A percentile compares a stretch with the other conserved stretches of the same genome.
These are phyloP conservation scores for Zygoascus tannicola DNA, from an alignment of 805 yeast species.

Conservation along the genomic window DNA sequence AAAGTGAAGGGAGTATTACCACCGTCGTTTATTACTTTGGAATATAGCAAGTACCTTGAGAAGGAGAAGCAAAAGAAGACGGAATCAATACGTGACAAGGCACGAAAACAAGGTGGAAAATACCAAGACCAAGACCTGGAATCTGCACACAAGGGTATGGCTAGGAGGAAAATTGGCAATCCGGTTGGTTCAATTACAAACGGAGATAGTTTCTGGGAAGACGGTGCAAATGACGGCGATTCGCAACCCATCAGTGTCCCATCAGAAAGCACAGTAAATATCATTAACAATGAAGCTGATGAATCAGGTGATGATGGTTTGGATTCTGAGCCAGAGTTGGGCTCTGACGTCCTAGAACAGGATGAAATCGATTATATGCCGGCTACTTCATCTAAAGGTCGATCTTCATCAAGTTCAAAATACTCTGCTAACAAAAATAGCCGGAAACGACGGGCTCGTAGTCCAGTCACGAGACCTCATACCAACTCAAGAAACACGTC, in stretches of 20 bases:
- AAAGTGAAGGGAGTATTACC: constrained; percentile 13
- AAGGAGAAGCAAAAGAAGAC: background rate
- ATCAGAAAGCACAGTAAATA: background rate
- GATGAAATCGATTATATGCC: background rate
- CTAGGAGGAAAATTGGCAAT: constrained; percentile 6
- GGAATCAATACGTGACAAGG: background rate
- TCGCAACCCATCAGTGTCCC: background rate
- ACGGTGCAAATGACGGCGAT: background rate
- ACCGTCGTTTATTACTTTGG: constrained; percentile 14
- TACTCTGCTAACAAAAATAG: background rate
- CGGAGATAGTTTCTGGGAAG: background rate
- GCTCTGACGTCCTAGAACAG: background rate
- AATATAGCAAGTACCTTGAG: constrained; percentile 5
- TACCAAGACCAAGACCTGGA: background rate
- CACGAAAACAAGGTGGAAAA: background rate
- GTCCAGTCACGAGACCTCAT: background rate
- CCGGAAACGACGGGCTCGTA: background rate
- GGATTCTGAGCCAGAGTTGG: background rate
- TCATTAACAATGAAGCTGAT: background rate
- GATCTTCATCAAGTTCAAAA: background rate
- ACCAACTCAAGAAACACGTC: background rate
- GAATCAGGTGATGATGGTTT: background rate
- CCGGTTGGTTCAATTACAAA: background rate
- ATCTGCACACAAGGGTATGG: constrained; percentile 8
- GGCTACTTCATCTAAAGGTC: background rate